Conservation (phyloP, 305 asterid genomes). For the Salvia sclarea region DNA sequence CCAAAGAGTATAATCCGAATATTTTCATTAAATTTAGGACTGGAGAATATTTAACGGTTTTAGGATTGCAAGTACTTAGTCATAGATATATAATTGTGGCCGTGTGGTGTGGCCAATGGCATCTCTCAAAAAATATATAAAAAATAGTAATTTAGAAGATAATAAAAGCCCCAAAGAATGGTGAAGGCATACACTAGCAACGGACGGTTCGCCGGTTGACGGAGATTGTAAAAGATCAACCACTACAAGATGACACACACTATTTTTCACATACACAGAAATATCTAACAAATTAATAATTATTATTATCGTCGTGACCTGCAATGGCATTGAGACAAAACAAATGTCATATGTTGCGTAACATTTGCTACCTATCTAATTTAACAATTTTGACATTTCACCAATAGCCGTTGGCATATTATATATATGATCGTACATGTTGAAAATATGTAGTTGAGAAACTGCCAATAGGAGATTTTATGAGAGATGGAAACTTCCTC, state of each 20-base stretch:
- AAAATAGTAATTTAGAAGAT: neutral
- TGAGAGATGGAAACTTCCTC: slow-evolving; percentile 4
- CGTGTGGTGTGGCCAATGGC: too few species aligned
- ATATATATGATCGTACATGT: neutral
- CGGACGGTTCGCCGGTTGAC: neutral
- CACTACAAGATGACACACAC: neutral
- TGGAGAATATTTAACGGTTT: too few species aligned
- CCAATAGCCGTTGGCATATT: neutral
- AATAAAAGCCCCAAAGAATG: neutral
- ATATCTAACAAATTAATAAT: neutral
- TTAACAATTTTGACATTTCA: neutral
- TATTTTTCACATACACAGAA: neutral
- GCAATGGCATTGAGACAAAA: neutral
- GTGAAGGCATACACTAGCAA: neutral
- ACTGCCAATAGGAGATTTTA: neutral
- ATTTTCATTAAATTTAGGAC: neutral
- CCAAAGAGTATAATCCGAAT: neutral
- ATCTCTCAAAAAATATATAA: neutral
- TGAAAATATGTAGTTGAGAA: neutral
- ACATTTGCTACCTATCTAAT: neutral
- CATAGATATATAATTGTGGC: neutral
- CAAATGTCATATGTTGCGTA: neutral
- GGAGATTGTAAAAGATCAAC: neutral
- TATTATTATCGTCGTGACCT: neutral
- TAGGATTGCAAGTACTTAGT: neutral